Evolutionary conservation across 306 rosid species (phyloP).

Genomic region (Lathyrus tuberosus): DNA sequence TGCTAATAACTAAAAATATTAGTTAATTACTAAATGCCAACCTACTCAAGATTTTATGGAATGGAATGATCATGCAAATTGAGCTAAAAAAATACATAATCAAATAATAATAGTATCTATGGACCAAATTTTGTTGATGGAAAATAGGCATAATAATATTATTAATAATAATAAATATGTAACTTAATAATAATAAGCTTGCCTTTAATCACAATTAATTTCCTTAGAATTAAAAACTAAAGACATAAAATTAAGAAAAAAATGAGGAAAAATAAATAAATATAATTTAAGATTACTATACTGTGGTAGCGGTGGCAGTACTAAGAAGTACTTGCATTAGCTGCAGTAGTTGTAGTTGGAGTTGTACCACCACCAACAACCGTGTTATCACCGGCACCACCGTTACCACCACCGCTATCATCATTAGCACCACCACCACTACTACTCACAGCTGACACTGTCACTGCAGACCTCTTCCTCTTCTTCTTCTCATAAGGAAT

Average conservation of each 20-base stretch:
- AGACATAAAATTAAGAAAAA: conserved; percentile 16
- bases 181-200: conserved; percentile 41
- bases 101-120: neutral
- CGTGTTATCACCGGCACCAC: neutral
- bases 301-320: conserved; percentile 48
- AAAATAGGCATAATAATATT: conserved; percentile 45
- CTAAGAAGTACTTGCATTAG: conserved; percentile 45
- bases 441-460: conserved; percentile 42
- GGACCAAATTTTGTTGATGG: conserved; percentile 33
- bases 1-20: neutral
- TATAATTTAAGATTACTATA: conserved; percentile 52
- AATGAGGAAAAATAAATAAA: conserved; percentile 24
- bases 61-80: conserved; percentile 23
- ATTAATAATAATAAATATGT: conserved; percentile 43
- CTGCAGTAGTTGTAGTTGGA: conserved; percentile 37
- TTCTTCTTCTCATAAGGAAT: conserved; percentile 96
- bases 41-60: neutral
- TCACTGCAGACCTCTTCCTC: conserved; percentile 56
- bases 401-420: conserved; percentile 16
- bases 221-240: conserved; percentile 32
- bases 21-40: neutral
- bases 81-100: neutral
- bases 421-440: neutral
- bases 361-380: conserved; percentile 21
- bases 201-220: conserved; percentile 66